Conservation (phyloP, 1,284 basidiomycete genomes). For the Somion occarium region DNA sequence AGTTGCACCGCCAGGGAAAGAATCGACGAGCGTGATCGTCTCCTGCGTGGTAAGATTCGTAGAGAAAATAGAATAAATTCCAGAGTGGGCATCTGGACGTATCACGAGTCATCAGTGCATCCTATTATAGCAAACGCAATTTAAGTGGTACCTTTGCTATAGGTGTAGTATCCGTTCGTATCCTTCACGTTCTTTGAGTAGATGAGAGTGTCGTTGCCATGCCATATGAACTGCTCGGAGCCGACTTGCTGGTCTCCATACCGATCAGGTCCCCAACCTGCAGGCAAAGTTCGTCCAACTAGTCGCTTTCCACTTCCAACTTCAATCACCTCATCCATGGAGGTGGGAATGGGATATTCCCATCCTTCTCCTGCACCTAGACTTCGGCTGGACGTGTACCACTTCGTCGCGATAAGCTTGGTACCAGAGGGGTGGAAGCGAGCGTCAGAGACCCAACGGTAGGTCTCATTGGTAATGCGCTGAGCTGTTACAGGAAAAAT, state of each 20-base stretch:
- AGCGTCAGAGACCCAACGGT: constrained; percentile 61
- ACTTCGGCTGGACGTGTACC: constrained; percentile 60
- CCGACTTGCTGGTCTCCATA: constrained; percentile 69
- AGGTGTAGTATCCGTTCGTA: constrained; percentile 42
- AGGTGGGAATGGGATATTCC: constrained; percentile 49
- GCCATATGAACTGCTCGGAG: constrained; percentile 66
- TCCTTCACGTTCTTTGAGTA: constrained; percentile 62
- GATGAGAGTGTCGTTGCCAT: constrained; percentile 50
- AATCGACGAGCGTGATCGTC: constrained; percentile 47
- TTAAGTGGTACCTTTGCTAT: constrained; percentile 55
- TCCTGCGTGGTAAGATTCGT: constrained; percentile 52
- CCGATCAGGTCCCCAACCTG: constrained; percentile 50
- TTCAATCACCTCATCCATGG: constrained; percentile 27
- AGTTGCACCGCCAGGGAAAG: constrained; percentile 62
- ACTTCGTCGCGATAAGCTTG: constrained; percentile 66
- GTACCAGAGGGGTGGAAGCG: constrained; percentile 63
- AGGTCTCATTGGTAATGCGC: constrained; percentile 70
- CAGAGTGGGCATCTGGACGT: constrained; percentile 56
- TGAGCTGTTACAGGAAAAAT: constrained; percentile 34
- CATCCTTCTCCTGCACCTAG: constrained; percentile 70
- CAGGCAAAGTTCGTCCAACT: constrained; percentile 50
- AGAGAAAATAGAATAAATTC: constrained; percentile 66
- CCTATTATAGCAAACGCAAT: background rate
- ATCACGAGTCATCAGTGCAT: background rate
- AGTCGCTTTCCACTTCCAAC: constrained; percentile 50